phyloP scores from a whole-genome alignment of 768 basidiomycete species.

The Boletus sp. region DNA sequence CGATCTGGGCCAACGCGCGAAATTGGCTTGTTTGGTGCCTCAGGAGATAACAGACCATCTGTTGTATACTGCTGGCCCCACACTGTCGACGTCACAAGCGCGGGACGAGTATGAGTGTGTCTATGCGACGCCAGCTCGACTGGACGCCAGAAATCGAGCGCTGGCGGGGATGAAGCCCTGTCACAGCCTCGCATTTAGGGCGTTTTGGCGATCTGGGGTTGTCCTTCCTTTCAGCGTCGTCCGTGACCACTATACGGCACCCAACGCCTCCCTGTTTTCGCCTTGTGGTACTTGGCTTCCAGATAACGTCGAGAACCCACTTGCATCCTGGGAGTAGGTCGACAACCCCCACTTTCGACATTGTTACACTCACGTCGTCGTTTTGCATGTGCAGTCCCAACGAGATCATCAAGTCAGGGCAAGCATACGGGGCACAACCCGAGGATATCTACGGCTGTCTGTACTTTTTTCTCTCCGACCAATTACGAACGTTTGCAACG shows the following conservation, averaged over 20 bases:
- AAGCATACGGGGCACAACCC: slow-evolving; percentile 30
- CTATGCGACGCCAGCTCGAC: slow-evolving; percentile 32
- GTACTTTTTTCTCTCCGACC: slow-evolving; percentile 41
- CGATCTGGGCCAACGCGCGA: slow-evolving; percentile 12
- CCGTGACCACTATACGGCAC: slow-evolving; percentile 34
- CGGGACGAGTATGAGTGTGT: slow-evolving; percentile 31
- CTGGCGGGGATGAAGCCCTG: slow-evolving; percentile 36
- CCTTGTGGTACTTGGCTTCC: slow-evolving; percentile 42
- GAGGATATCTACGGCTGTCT: slow-evolving; percentile 49
- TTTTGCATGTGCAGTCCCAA: slow-evolving; percentile 31
- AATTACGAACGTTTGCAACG: slow-evolving; percentile 37
- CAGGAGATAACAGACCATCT: slow-evolving; percentile 26
- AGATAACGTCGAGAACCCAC: slow-evolving; percentile 35
- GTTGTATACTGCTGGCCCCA: slow-evolving; percentile 27
- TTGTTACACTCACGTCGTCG: neutral
- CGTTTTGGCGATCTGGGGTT: slow-evolving; percentile 40
- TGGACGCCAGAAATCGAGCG: slow-evolving; percentile 41
- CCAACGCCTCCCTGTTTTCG: slow-evolving; percentile 45
- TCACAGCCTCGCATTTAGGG: slow-evolving; percentile 40
- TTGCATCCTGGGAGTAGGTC: slow-evolving; percentile 48
- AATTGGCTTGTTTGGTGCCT: slow-evolving; percentile 22
- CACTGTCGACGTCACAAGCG: slow-evolving; percentile 16
- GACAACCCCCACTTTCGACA: neutral
- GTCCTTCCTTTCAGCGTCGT: slow-evolving; percentile 42
- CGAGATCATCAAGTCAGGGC: slow-evolving; percentile 37